A percentile compares a stretch with the other conserved stretches of the same genome.
Conservation (phyloP, 148 eudicot species). For the Rhododendron kiyosumense region DNA sequence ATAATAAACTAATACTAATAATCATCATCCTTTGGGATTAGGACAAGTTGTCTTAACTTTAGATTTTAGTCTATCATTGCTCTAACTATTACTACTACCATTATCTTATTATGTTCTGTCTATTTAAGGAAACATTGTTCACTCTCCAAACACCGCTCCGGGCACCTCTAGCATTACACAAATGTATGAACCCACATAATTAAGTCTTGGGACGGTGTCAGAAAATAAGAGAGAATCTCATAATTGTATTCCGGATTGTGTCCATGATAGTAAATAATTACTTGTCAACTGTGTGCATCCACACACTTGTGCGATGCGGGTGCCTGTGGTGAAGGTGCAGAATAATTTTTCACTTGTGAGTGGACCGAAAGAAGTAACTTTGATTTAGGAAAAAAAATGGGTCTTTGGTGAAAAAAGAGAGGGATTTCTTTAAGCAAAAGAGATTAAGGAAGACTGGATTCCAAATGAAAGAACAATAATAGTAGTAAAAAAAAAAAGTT, state of each 20-base stretch:
- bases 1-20: neutral
- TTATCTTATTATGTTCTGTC: neutral
- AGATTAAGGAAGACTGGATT: neutral
- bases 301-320: neutral
- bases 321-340: neutral
- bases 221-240: too few species aligned
- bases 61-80: neutral
- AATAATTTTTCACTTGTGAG: neutral
- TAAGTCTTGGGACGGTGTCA: too few species aligned
- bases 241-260: too few species aligned
- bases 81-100: neutral
- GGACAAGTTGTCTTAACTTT: neutral
- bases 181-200: too few species aligned
- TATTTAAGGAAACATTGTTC: too few species aligned
- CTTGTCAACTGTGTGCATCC: too few species aligned
- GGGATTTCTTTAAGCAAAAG: neutral
- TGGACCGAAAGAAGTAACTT: neutral
- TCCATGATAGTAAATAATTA: too few species aligned
- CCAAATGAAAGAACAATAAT: neutral
- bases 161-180: too few species aligned
- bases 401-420: neutral
- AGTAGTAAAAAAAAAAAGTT: neutral
- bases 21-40: neutral
- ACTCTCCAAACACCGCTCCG: too few species aligned
- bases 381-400: neutral